A percentile compares a stretch with the other conserved stretches of the same genome.
phyloP scores from a whole-genome alignment of 805 yeast genomes.

The Yarrowia hollandica region DNA sequence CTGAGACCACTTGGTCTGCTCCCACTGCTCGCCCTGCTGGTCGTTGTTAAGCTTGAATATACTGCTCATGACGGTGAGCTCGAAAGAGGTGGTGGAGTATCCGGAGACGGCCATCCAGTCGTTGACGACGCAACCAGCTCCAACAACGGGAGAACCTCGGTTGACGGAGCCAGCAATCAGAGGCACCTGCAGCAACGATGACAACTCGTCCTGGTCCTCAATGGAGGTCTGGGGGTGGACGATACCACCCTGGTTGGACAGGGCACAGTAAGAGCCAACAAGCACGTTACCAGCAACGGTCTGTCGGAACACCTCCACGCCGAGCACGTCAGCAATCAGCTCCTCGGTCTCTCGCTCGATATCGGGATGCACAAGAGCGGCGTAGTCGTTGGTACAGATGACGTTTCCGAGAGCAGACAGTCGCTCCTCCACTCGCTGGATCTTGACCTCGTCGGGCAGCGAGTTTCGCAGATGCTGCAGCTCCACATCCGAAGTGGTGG shows the following conservation, averaged over 20 bases:
- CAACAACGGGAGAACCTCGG: slow-evolving; percentile 96
- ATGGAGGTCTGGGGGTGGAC: slow-evolving; percentile 97
- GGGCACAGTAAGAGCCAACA: slow-evolving; percentile 93
- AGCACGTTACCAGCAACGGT: slow-evolving; percentile 97
- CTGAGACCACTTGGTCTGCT: slow-evolving; percentile 29
- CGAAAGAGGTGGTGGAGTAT: slow-evolving; percentile 97
- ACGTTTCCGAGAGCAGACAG: slow-evolving; percentile 96
- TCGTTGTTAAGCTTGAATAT: slow-evolving; percentile 60
- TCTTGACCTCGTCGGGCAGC: slow-evolving; percentile 90
- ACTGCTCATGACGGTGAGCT: slow-evolving; percentile 92
- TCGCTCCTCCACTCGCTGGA: slow-evolving; percentile 97
- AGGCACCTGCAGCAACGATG: slow-evolving; percentile 94
- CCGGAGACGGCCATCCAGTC: slow-evolving; percentile 98
- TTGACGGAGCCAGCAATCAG: slow-evolving; percentile 98
- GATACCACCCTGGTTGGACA: slow-evolving; percentile 96
- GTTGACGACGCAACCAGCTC: slow-evolving; percentile 98
- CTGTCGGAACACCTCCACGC: slow-evolving; percentile 98
- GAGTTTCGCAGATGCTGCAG: slow-evolving; percentile 95
- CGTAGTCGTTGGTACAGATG: slow-evolving; percentile 97
- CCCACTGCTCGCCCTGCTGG: slow-evolving; percentile 34
- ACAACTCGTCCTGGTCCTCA: slow-evolving; percentile 97
- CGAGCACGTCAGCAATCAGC: slow-evolving; percentile 93
- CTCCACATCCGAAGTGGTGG: slow-evolving; percentile 98
- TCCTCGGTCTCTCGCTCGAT: slow-evolving; percentile 99
- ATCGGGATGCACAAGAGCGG: slow-evolving; percentile 98